Conservation (phyloP, 192 early-diverging fungal species). For the Coemansia umbellata region DNA sequence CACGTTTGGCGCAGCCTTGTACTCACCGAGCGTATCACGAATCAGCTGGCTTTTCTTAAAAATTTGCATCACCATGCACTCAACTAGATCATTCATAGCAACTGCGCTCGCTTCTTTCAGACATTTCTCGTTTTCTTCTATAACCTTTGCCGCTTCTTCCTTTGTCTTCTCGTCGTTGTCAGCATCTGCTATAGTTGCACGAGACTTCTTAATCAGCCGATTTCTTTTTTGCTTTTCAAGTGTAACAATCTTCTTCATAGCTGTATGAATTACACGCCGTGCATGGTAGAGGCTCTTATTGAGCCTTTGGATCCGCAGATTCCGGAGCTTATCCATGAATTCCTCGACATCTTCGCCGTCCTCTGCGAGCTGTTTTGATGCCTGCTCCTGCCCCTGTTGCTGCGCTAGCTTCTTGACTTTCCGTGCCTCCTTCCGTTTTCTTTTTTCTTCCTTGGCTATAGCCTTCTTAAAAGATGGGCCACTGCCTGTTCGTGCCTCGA, state of each 20-base stretch:
- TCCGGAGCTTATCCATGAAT: not conserved
- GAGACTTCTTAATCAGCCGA: constrained; percentile 2
- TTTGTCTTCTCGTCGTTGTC: not conserved
- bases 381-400: too few relatives aligned
- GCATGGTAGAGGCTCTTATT: not conserved
- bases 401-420: not conserved
- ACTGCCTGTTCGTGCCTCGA: constrained; percentile 19
- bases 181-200: not conserved
- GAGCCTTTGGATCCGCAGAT: constrained; percentile 13
- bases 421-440: constrained; percentile 8
- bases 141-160: not conserved
- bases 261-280: not conserved
- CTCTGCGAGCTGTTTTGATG: not conserved
- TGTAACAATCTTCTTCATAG: not conserved
- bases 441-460: constrained; percentile 8
- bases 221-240: constrained; percentile 10
- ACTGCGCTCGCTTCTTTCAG: not conserved
- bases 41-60: constrained; percentile 2
- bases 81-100: not conserved
- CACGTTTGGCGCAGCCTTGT: not conserved
- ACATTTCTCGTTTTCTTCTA: not conserved
- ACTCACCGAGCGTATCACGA: not conserved
- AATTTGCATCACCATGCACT: constrained; percentile 10
- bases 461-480: constrained; percentile 19
- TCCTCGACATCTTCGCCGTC: not conserved